Conservation (phyloP, 176 grass and related monocot species). For the Pontederia crassipes region DNA sequence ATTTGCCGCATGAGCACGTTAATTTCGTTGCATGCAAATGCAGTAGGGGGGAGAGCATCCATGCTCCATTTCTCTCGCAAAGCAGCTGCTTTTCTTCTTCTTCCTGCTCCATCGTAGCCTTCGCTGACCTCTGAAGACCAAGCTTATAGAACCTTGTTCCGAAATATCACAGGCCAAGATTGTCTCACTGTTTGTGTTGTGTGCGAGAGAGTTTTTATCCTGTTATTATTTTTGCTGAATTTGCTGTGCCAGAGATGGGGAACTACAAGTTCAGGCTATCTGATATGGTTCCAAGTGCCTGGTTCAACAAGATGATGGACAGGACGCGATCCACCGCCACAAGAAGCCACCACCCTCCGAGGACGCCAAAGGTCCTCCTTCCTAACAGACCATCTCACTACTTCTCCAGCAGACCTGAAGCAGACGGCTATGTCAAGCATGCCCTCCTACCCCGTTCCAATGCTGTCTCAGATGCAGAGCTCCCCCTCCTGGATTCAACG, state of each 20-base stretch:
- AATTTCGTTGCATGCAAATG: too few species aligned
- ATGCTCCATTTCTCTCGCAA: too few species aligned
- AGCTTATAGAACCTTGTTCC: too few species aligned
- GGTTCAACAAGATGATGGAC: not conserved
- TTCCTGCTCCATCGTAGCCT: too few species aligned
- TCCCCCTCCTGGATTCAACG: conserved; percentile 14
- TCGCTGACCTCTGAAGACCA: too few species aligned
- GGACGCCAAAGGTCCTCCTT: not conserved
- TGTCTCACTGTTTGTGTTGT: too few species aligned
- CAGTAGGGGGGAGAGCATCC: too few species aligned
- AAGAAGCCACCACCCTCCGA: not conserved
- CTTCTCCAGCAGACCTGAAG: not conserved
- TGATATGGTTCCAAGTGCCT: not conserved
- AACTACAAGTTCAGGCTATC: not conserved
- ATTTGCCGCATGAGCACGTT: too few species aligned
- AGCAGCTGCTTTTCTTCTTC: too few species aligned
- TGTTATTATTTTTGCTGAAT: not conserved
- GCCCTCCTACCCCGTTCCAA: not conserved
- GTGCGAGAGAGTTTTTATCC: too few species aligned
- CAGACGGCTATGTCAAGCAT: not conserved
- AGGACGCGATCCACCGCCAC: not conserved
- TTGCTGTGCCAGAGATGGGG: not conserved
- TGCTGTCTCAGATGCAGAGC: conserved; percentile 1
- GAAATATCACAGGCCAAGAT: too few species aligned
- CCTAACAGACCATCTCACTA: not conserved